phyloP scores from a whole-genome alignment of 2,329 filamentous ascomycete genomes.

The Harringtonia lauricola region DNA sequence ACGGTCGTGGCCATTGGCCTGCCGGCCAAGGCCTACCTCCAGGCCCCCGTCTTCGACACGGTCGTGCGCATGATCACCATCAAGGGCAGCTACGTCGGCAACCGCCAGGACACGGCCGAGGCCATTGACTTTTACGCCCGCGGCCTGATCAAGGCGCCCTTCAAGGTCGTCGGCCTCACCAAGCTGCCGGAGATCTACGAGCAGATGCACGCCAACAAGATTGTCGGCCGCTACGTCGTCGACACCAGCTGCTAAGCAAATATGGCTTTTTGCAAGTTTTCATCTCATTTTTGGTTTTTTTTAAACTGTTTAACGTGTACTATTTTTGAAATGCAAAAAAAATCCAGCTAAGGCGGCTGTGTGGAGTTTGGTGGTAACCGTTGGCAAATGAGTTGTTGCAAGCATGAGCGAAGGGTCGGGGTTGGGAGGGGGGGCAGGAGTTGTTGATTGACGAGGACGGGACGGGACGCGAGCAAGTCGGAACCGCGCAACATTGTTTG shows the following conservation, averaged over 20 bases:
- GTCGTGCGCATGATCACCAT: constrained; percentile 87
- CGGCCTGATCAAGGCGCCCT: constrained; percentile 78
- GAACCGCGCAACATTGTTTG: too few species aligned
- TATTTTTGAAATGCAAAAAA: too few species aligned
- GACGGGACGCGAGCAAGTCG: too few species aligned
- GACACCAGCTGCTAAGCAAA: constrained; percentile 45
- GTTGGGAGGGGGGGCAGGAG: not conserved
- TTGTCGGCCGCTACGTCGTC: constrained; percentile 70
- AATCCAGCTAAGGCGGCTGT: too few species aligned
- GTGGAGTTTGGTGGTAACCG: too few species aligned
- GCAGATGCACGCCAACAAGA: constrained; percentile 57
- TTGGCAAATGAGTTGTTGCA: too few species aligned
- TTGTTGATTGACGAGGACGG: too few species aligned
- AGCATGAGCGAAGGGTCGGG: too few species aligned
- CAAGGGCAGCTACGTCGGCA: constrained; percentile 88
- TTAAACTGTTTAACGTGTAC: too few species aligned
- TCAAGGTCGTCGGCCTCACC: constrained; percentile 72
- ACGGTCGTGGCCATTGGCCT: constrained; percentile 83
- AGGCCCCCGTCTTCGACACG: constrained; percentile 79
- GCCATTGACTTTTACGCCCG: constrained; percentile 81
- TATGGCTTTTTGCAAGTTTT: too few species aligned
- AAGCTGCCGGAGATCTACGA: constrained; percentile 74
- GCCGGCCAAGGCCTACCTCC: constrained; percentile 67
- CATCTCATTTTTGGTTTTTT: not conserved
- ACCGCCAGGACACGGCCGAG: constrained; percentile 77